Percentiles rank a stretch among this genome's conserved stretches.
phyloP scores from a whole-genome alignment of 306 rosid species.

The Parietaria judaica region DNA sequence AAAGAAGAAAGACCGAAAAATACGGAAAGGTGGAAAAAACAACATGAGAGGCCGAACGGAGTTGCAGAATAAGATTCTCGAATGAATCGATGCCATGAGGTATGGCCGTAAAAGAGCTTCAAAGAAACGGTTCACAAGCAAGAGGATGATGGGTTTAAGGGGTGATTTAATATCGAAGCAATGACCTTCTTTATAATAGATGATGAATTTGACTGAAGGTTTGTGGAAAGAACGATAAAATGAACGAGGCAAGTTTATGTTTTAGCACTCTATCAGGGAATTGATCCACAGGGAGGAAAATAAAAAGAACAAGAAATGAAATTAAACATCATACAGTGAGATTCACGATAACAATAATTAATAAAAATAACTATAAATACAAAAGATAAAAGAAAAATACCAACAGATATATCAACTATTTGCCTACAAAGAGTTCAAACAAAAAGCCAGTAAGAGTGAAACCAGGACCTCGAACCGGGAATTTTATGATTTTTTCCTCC shows the following conservation, averaged over 20 bases:
- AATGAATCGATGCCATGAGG: conserved; percentile 53
- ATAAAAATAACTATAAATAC: background rate
- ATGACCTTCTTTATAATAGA: conserved; percentile 34
- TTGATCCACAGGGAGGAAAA: conserved; percentile 28
- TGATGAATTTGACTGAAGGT: conserved; percentile 16
- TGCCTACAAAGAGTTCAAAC: background rate
- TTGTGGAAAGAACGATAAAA: conserved; percentile 24
- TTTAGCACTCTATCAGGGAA: conserved; percentile 43
- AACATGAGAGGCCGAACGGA: conserved; percentile 61
- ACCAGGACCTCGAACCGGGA: too few relatives aligned
- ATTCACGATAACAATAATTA: conserved; percentile 13
- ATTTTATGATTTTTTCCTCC: too few relatives aligned
- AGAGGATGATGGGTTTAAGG: conserved; percentile 37
- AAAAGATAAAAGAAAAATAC: conserved; percentile 2
- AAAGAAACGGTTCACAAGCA: conserved; percentile 45
- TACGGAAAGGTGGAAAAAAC: conserved; percentile 59
- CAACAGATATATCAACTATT: background rate
- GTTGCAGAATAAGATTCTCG: conserved; percentile 59
- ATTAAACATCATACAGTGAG: conserved; percentile 22
- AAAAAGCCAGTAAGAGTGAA: too few relatives aligned
- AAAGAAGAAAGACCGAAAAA: conserved; percentile 55
- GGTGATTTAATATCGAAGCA: conserved; percentile 36
- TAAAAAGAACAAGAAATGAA: conserved; percentile 43
- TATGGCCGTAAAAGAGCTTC: conserved; percentile 47
- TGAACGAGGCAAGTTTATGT: conserved; percentile 39